Evolutionary conservation across 208 protist genomes (phyloP).

Genomic region (Trypanosoma vivax): DNA sequence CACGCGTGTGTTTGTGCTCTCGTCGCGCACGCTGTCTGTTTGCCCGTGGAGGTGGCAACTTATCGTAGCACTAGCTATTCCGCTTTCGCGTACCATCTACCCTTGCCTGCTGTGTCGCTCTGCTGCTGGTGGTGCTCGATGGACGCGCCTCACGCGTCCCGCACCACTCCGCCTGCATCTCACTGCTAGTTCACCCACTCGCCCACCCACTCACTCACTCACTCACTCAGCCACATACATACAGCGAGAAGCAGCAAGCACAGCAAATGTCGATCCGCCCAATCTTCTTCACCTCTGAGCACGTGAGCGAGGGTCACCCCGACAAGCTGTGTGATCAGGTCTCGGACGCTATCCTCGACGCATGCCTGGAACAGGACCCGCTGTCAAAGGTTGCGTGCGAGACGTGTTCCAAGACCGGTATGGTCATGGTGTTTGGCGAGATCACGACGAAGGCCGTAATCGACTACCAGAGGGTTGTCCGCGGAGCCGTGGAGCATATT

Average conservation of each 20-base stretch:
- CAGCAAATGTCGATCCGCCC: neutral
- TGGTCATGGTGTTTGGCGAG: neutral
- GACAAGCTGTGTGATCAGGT: neutral
- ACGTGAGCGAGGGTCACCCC: neutral
- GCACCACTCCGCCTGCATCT: too few relatives aligned
- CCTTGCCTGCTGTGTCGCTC: too few relatives aligned
- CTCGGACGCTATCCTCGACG: neutral
- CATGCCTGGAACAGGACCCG: neutral
- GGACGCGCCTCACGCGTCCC: too few relatives aligned
- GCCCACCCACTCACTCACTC: too few relatives aligned
- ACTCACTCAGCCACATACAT: too few relatives aligned
- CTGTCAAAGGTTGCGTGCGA: neutral
- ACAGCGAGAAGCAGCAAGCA: too few relatives aligned
- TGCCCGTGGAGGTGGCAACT: too few relatives aligned
- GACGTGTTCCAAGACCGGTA: neutral
- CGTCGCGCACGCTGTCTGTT: too few relatives aligned
- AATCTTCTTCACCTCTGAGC: neutral
- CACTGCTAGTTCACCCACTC: too few relatives aligned
- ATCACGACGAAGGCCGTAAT: conserved; percentile 86
- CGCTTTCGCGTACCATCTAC: too few relatives aligned
- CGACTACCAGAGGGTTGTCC: conserved; percentile 97
- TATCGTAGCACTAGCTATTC: too few relatives aligned
- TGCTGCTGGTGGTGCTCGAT: too few relatives aligned
- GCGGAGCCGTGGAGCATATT: conserved; percentile 76
- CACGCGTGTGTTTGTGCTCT: conserved; percentile 92